Conservation (phyloP, 139 green algal genomes). For the Mychonastes homosphaera region DNA sequence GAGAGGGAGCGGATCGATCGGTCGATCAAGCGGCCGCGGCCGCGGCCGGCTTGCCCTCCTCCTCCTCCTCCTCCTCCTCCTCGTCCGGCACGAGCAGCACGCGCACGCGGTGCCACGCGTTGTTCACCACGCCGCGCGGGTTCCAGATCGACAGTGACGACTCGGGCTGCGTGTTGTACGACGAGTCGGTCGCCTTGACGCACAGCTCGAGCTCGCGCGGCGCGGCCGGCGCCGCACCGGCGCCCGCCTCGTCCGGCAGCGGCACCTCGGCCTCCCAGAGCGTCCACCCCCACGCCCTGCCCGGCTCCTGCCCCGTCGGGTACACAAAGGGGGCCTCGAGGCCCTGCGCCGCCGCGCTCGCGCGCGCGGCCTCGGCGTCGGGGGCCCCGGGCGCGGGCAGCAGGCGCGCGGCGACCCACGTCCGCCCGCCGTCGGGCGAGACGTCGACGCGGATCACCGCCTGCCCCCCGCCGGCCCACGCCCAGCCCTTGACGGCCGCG, state of each 20-base stretch:
- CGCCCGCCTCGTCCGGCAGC: conserved; percentile 29
- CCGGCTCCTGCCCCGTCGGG: conserved; percentile 12
- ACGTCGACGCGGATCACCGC: conserved; percentile 76
- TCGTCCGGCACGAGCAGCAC: conserved; percentile 5
- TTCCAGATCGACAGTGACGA: conserved; percentile 58
- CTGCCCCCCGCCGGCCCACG: conserved; percentile 63
- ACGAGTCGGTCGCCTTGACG: conserved; percentile 53
- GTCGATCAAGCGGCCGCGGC: too few species aligned
- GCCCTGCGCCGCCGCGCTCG: too few species aligned
- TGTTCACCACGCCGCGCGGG: conserved; percentile 65
- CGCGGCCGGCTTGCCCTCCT: too few species aligned
- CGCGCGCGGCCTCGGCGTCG: background rate
- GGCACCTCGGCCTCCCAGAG: conserved; percentile 51
- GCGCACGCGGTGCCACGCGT: conserved; percentile 64
- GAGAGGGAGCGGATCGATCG: too few species aligned
- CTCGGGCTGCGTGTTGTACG: conserved; percentile 76
- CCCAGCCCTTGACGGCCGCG: conserved; percentile 53
- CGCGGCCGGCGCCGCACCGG: background rate
- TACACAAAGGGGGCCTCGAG: conserved; percentile 8
- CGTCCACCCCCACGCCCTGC: conserved; percentile 60
- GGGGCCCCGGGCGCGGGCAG: conserved; percentile 6
- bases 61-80: background rate
- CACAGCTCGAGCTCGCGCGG: conserved; percentile 37
- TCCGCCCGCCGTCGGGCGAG: conserved; percentile 58
- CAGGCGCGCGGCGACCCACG: conserved; percentile 45